Percentiles rank a stretch among this genome's conserved stretches.
Conservation (phyloP, 805 yeast genomes). For the Sungouiella thailandica region DNA sequence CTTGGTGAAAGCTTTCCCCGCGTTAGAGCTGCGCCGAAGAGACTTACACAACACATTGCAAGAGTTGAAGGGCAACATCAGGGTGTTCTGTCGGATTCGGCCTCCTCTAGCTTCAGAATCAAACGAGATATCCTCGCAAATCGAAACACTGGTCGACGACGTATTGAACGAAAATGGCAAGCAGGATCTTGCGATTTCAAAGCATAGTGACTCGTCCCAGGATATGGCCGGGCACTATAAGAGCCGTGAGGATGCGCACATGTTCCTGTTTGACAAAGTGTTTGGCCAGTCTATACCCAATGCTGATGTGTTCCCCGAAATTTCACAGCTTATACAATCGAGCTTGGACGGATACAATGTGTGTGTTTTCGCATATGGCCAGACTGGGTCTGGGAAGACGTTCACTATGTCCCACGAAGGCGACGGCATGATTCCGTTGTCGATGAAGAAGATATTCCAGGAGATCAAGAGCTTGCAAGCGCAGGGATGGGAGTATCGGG, state of each 20-base stretch:
- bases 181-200: conserved; percentile 30
- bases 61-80: conserved; percentile 84
- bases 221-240: neutral
- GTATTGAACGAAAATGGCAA: conserved; percentile 30
- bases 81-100: conserved; percentile 84
- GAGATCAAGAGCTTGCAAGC: conserved; percentile 43
- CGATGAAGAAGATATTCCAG: conserved; percentile 65
- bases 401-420: conserved; percentile 71
- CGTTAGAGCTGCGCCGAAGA: conserved; percentile 56
- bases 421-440: conserved; percentile 79
- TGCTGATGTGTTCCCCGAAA: conserved; percentile 68
- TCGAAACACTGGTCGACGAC: conserved; percentile 17
- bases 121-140: conserved; percentile 9
- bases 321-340: conserved; percentile 75
- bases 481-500: conserved; percentile 58
- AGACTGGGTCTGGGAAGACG: conserved; percentile 90
- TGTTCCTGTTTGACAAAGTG: conserved; percentile 73
- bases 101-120: conserved; percentile 38
- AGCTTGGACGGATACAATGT: conserved; percentile 76
- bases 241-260: conserved; percentile 5
- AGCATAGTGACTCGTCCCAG: conserved; percentile 11
- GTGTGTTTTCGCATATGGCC: conserved; percentile 95
- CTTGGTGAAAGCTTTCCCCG: conserved; percentile 31
- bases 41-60: conserved; percentile 68
- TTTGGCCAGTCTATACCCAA: conserved; percentile 56